Evolutionary conservation across 2,329 filamentous ascomycete species (phyloP).

Genomic region (Exophiala spinifera): DNA sequence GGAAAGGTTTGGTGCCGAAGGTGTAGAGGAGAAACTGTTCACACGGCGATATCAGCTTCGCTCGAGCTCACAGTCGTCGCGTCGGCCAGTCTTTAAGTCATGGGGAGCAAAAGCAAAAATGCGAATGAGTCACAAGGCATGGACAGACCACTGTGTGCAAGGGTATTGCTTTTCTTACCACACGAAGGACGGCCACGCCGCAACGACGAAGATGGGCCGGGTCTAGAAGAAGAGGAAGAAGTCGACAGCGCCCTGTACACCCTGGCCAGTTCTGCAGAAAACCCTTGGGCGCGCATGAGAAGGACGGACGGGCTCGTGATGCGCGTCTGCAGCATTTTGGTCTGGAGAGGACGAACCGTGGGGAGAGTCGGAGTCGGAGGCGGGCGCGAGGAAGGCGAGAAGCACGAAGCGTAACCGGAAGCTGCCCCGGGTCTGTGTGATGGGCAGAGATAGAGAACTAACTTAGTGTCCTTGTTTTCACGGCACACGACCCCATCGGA

Average conservation of each 20-base stretch:
- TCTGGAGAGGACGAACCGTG: slow-evolving; percentile 3
- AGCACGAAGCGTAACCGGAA: slow-evolving; percentile 11
- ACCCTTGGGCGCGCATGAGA: slow-evolving; percentile 20
- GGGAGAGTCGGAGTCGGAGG: not conserved
- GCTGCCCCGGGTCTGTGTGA: not conserved
- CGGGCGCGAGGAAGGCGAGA: not conserved
- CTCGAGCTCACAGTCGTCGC: not conserved
- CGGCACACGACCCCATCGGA: not conserved
- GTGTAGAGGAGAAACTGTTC: slow-evolving; percentile 3
- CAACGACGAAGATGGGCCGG: not conserved
- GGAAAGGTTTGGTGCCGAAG: not conserved
- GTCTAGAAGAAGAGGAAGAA: not conserved
- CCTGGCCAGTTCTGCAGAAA: slow-evolving; percentile 25
- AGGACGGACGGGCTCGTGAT: slow-evolving; percentile 18
- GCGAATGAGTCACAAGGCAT: slow-evolving; percentile 19
- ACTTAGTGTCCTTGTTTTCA: not conserved
- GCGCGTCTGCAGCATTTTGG: slow-evolving; percentile 2
- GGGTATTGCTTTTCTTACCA: slow-evolving; percentile 19
- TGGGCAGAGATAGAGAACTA: too few species aligned
- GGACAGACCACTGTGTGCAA: slow-evolving; percentile 10
- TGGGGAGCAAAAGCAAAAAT: slow-evolving; percentile 20
- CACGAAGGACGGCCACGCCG: slow-evolving; percentile 9
- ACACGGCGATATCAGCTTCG: slow-evolving; percentile 10
- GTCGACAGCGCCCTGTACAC: slow-evolving; percentile 16
- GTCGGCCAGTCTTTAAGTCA: not conserved